Base-by-base conservation (phyloP, 768 basidiomycete species). In the Kwoniella sp. region DNA sequence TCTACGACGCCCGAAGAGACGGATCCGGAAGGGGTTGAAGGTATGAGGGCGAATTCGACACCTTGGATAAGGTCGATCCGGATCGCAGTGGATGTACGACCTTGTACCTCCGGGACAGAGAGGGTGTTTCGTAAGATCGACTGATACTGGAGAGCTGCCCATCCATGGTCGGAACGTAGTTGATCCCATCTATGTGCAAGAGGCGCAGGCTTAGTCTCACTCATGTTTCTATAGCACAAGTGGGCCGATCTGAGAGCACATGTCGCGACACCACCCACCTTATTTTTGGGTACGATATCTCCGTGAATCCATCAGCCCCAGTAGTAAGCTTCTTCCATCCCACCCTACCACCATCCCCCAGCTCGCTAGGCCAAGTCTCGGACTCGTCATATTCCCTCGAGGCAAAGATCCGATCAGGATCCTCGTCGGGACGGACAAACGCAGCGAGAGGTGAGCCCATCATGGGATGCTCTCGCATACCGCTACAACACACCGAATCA, bases 141-240 rank as follows among this genome's bases (percentile, higher is more conserved):
- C 71, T 92, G 87, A 72, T 92, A 90, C 78, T 95, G 92, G 20
- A 93, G 81, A 23, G 86, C 88, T 25, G 91, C 89, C 92, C 92
- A 93, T 13, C 92, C 92, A 79, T 92, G 89, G 1, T 88, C 87
- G 26, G 85, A 83, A 13, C 91, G 87, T 59, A 93, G 83, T 55
- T 84, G 83, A 30, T 85, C 78, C 92, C 91, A 93, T 50, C 90
- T 90, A 70, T 23, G n/a, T n/a, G n/a, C n/a, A n/a, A n/a, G n/a
- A n/a, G n/a, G n/a, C n/a, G 13, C 37, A 11, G 38, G 15, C 13
- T 37, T 38, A 28, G 8, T 12, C 2, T 12, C 3, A 3, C 17
- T 30, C 8, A 5, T 7, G 17, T 2, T 29, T 41, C 58, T 41
- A 20, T 9, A 9, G 38, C 20, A 20, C 38, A 41, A 9, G 20